These are phyloP conservation scores for Leccinum variabile DNA, from an alignment of 1,284 basidiomycete genomes.

Conservation along the genomic window DNA sequence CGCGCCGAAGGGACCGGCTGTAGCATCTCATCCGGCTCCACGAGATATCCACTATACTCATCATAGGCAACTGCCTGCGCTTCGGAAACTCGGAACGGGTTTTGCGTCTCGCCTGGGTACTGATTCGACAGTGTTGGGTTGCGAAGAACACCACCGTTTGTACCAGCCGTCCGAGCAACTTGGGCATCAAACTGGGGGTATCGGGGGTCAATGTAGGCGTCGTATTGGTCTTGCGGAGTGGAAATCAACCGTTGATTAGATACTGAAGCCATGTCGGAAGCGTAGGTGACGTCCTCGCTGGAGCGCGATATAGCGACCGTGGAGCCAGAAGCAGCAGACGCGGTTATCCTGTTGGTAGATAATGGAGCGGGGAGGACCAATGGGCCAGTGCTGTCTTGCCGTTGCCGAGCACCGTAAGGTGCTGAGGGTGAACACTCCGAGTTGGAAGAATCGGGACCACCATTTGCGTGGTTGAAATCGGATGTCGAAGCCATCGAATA, in stretches of 20 bases:
- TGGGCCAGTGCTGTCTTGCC: slow-evolving; percentile 66
- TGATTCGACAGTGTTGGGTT: slow-evolving; percentile 40
- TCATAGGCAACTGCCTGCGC: slow-evolving; percentile 40
- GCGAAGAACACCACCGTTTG: slow-evolving; percentile 42
- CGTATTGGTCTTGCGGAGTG: slow-evolving; percentile 51
- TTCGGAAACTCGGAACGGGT: slow-evolving; percentile 47
- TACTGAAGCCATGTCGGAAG: slow-evolving; percentile 52
- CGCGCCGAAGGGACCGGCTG: slow-evolving; percentile 24
- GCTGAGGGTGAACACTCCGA: slow-evolving; percentile 54
- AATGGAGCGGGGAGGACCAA: slow-evolving; percentile 72
- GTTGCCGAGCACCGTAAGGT: slow-evolving; percentile 43
- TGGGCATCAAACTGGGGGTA: slow-evolving; percentile 43
- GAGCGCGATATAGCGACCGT: slow-evolving; percentile 59
- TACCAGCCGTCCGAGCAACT: slow-evolving; percentile 41
- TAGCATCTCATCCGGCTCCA: slow-evolving; percentile 41
- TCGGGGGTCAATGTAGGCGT: slow-evolving; percentile 36
- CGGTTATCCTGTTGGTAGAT: slow-evolving; percentile 49
- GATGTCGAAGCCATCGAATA: slow-evolving; percentile 77
- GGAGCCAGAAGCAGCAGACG: slow-evolving; percentile 48
- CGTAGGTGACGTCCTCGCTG: slow-evolving; percentile 60
- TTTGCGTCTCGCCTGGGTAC: slow-evolving; percentile 53
- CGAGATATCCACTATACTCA: slow-evolving; percentile 35
- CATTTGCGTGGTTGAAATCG: slow-evolving; percentile 59
- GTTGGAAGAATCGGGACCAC: slow-evolving; percentile 60
- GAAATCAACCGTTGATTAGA: slow-evolving; percentile 61